These are phyloP conservation scores for Papiliotrema terrestris DNA, from an alignment of 1,284 basidiomycete species.

Conservation along the genomic window DNA sequence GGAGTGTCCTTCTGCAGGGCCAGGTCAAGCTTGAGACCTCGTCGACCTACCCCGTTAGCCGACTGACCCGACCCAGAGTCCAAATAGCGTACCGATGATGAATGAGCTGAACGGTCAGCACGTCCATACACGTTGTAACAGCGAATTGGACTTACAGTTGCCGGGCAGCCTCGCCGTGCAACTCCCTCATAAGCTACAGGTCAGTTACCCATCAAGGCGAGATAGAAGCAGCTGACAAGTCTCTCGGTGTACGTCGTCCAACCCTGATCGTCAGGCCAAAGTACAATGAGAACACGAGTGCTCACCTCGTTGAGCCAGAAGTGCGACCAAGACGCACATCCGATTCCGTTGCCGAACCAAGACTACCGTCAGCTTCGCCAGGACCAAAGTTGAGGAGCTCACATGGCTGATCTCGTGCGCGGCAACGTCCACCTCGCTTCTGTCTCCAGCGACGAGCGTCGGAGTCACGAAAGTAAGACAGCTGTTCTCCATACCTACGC, in stretches of 20 bases:
- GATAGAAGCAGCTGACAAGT: slow-evolving; percentile 53
- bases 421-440: slow-evolving; percentile 79
- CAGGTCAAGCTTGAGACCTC: slow-evolving; percentile 69
- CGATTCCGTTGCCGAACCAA: slow-evolving; percentile 79
- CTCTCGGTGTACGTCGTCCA: slow-evolving; percentile 95
- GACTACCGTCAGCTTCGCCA: slow-evolving; percentile 54
- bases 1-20: slow-evolving; percentile 54
- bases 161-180: slow-evolving; percentile 75
- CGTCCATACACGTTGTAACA: not conserved
- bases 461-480: slow-evolving; percentile 85
- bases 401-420: slow-evolving; percentile 57
- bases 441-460: slow-evolving; percentile 76
- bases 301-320: slow-evolving; percentile 83
- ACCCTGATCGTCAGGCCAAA: slow-evolving; percentile 46
- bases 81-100: slow-evolving; percentile 31
- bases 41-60: slow-evolving; percentile 54
- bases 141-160: slow-evolving; percentile 53
- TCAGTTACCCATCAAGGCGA: not conserved
- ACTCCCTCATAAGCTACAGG: slow-evolving; percentile 54
- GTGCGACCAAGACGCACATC: slow-evolving; percentile 53
- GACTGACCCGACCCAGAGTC: not conserved
- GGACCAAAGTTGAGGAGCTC: slow-evolving; percentile 3
- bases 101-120: slow-evolving; percentile 34
- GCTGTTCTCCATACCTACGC: slow-evolving; percentile 50
- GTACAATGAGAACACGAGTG: not conserved